Conservation (phyloP, 2,329 filamentous ascomycete genomes). For the Ceratocystis lukuohia region DNA sequence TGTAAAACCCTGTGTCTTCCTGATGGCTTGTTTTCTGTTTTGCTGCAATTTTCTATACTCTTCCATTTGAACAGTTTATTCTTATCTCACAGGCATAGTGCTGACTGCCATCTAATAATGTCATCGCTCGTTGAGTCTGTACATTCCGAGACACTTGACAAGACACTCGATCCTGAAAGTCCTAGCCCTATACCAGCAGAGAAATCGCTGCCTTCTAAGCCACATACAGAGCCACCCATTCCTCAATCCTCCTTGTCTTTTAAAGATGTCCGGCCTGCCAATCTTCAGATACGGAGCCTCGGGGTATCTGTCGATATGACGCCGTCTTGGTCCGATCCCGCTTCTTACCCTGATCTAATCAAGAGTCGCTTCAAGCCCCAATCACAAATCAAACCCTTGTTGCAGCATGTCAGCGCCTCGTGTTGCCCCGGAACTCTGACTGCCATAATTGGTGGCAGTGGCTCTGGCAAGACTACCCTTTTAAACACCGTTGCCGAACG, state of each 20-base stretch:
- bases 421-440: slow-evolving; percentile 55
- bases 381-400: slow-evolving; percentile 37
- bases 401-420: slow-evolving; percentile 50
- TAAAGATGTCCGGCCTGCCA: slow-evolving; percentile 42
- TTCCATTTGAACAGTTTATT: not conserved
- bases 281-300: slow-evolving; percentile 40
- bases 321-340: slow-evolving; percentile 38
- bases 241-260: slow-evolving; percentile 29
- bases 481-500: slow-evolving; percentile 60
- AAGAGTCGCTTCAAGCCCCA: slow-evolving; percentile 28
- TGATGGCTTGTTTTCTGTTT: not conserved
- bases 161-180: not conserved
- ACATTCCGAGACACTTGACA: not conserved
- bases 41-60: not conserved
- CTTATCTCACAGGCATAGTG: not conserved
- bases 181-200: not conserved
- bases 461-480: slow-evolving; percentile 59
- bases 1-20: not conserved
- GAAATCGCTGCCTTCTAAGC: not conserved
- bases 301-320: slow-evolving; percentile 45
- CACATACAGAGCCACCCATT: slow-evolving; percentile 10
- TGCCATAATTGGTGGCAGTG: slow-evolving; percentile 62
- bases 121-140: not conserved
- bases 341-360: slow-evolving; percentile 33
- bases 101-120: not conserved